Conservation (phyloP, 176 grass and related monocot genomes). For the Oryza officinalis region DNA sequence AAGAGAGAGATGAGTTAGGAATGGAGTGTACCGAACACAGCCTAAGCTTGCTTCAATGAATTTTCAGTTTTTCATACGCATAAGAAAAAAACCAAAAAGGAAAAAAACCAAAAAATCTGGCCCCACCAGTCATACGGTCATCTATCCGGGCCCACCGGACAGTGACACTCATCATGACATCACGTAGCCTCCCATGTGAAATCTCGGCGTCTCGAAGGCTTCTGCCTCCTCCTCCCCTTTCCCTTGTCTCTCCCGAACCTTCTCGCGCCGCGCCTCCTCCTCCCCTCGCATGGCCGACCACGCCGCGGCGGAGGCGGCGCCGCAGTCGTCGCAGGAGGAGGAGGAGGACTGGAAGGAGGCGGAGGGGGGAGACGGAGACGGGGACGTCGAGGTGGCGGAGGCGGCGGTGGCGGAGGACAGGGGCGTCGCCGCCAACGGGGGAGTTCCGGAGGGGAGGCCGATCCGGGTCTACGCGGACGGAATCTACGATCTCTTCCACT, state of each 20-base stretch:
- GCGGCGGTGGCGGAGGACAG: neutral
- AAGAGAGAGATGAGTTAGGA: no score
- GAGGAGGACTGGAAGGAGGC: slow-evolving; percentile 64
- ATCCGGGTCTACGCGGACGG: slow-evolving; percentile 88
- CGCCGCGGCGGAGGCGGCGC: slow-evolving; percentile 34
- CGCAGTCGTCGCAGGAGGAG: slow-evolving; percentile 55
- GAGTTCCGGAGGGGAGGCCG: slow-evolving; percentile 45
- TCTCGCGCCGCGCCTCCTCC: neutral
- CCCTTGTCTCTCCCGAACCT: neutral
- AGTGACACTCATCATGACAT: neutral
- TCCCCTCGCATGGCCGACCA: slow-evolving; percentile 51
- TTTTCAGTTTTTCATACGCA: no score
- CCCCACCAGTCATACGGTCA: neutral
- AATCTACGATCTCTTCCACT: slow-evolving; percentile 95
- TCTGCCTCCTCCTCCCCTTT: neutral
- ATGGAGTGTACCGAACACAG: no score
- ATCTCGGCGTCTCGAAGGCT: neutral
- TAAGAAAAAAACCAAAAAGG: no score
- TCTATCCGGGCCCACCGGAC: neutral
- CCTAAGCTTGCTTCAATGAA: no score
- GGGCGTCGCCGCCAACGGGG: slow-evolving; percentile 8
- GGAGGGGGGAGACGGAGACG: slow-evolving; percentile 50
- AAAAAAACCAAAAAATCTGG: no score
- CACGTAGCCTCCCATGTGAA: neutral
- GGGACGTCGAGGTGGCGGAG: slow-evolving; percentile 16